Evolutionary conservation across 108 stramenopile species (phyloP), one percentile per base, ranked within the genome.

Genomic region (Asterionellopsis glacialis): DNA sequence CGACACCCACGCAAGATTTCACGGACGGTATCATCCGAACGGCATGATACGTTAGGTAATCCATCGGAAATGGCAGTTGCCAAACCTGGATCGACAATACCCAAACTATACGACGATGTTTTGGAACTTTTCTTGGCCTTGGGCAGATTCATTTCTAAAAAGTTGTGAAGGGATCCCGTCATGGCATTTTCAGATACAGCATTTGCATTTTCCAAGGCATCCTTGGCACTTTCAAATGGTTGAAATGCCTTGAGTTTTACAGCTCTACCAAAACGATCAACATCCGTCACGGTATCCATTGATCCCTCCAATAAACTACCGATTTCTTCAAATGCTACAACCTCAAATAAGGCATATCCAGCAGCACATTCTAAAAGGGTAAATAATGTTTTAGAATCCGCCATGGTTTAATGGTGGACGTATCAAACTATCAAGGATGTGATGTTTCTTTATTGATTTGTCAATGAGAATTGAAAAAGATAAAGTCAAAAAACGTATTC

Each of bases 261-360:
- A 21, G 93, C 85, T 39, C 97, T 93, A 33, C 85, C 72, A 73
- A 99, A 99, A 18, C 92, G 77, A 52, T 82, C 78, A 21, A 95
- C 60, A 52, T 97, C 95, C 13, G 87, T 80, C 22, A 97, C 82
- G 3, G 93, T 70, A 56, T 85, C 81, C 83, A 77, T 81, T 45
- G 65, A 63, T 14, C 78, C 83, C 48, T 87, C 81, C 59, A 88
- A 67, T 19, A 88, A 62, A 38, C 84, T 65, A 38, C 90, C 95
- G 26, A 99, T 92, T 68, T 98, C 97, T 66, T 99, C 99, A 63
- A 92, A 77, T 60, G 96, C 90, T 19, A 96, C 87, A 3, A 98
- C 91, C 54, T 98, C 97, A 71, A 99, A 93, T 25, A 99, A 90
- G 41, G 96, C 97, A 59, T 95, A 99, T 44, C 99, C 99, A 9